These are phyloP conservation scores for Rhizophagus sp. DNA, from an alignment of 192 early-diverging fungal species.

Conservation along the genomic window DNA sequence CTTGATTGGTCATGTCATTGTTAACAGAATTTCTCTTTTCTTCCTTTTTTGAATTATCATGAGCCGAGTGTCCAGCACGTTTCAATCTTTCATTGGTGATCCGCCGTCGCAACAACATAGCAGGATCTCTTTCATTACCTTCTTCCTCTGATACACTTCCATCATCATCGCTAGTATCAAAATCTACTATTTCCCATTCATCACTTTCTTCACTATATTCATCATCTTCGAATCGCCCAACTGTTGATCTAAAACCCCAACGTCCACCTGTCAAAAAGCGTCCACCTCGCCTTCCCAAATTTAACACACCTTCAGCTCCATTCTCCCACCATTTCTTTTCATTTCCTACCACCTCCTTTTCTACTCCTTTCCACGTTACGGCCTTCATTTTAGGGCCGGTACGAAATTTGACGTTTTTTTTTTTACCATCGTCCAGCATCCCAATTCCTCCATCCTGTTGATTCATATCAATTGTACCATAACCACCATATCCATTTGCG, in stretches of 20 bases:
- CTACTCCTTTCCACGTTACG: constrained; percentile 21
- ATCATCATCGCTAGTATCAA: constrained; percentile 14
- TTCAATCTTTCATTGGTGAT: constrained; percentile 23
- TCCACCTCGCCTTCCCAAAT: not conserved
- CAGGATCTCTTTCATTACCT: constrained; percentile 13
- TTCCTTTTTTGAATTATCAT: not conserved
- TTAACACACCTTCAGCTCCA: not conserved
- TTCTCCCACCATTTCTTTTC: not conserved
- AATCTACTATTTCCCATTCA: constrained; percentile 31
- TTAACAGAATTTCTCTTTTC: not conserved
- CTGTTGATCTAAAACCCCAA: not conserved
- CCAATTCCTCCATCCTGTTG: not conserved
- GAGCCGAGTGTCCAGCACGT: constrained; percentile 30
- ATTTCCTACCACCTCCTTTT: constrained; percentile 1
- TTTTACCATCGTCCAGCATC: constrained; percentile 24
- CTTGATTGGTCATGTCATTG: not conserved
- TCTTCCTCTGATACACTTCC: not conserved
- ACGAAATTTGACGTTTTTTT: constrained; percentile 34
- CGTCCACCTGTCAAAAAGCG: not conserved
- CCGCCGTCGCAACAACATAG: constrained; percentile 5
- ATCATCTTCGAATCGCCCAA: constrained; percentile 21
- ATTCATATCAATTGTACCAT: not conserved
- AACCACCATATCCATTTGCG: not conserved
- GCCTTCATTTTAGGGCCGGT: constrained; percentile 28
- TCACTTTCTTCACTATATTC: constrained; percentile 23